phyloP scores from a whole-genome alignment of 768 basidiomycete species.

The Kwoniella dendrophila region DNA sequence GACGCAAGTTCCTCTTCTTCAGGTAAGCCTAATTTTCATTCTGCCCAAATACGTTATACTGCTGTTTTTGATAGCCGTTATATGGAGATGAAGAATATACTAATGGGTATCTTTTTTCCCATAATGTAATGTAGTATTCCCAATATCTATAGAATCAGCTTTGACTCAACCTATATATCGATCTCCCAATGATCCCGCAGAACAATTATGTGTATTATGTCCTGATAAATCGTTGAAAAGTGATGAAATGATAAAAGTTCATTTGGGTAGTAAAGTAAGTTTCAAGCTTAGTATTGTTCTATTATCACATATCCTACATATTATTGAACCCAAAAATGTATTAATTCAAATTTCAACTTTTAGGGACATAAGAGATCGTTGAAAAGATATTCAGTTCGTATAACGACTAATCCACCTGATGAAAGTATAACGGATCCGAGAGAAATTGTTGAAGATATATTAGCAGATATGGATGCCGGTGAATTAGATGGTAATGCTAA shows the following conservation, averaged over 20 bases:
- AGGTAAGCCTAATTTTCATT: constrained; percentile 8
- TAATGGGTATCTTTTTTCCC: background rate
- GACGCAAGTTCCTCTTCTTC: constrained; percentile 10
- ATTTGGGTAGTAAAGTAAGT: constrained; percentile 37
- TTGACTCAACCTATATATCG: constrained; percentile 35
- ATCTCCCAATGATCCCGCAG: background rate
- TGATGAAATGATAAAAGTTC: constrained; percentile 29
- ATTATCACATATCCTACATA: background rate
- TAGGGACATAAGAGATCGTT: constrained; percentile 39
- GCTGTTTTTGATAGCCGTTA: background rate
- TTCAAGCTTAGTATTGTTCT: background rate
- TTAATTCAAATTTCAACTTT: background rate
- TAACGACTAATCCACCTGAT: constrained; percentile 5
- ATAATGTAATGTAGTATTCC: constrained; percentile 19
- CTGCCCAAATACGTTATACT: background rate
- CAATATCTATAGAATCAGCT: constrained; percentile 35
- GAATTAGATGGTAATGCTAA: background rate
- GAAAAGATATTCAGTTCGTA: constrained; percentile 28
- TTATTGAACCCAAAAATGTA: background rate
- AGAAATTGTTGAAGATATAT: constrained; percentile 30
- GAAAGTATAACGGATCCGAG: constrained; percentile 19
- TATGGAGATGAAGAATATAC: too few relatives aligned
- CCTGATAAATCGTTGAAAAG: constrained; percentile 40
- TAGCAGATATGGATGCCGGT: constrained; percentile 14
- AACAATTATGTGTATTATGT: constrained; percentile 41